Evolutionary conservation across 1,139 yeast genomes (phyloP).

Genomic region (Taphrina sp.): DNA sequence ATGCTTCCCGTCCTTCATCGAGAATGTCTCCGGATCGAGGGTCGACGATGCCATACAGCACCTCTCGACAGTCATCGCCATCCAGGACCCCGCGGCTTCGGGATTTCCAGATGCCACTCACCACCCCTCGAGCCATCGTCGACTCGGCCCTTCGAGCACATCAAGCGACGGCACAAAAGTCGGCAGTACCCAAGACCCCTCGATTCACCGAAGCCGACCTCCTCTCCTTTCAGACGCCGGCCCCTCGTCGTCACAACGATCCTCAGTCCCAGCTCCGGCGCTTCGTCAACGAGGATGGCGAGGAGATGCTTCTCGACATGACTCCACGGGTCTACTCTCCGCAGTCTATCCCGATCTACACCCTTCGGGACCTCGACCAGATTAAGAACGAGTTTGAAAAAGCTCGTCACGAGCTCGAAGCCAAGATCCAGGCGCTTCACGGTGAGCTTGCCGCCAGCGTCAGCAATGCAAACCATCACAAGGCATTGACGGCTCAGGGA

Average conservation of each 20-base stretch:
- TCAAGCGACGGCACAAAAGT: slow-evolving; percentile 1
- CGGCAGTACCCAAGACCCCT: neutral
- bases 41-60: too few species aligned
- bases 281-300: slow-evolving; percentile 20
- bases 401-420: slow-evolving; percentile 7
- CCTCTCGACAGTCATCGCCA: slow-evolving; percentile 10
- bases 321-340: slow-evolving; percentile 30
- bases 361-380: slow-evolving; percentile 26
- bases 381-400: slow-evolving; percentile 22
- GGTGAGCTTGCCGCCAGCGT: slow-evolving; percentile 22
- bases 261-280: slow-evolving; percentile 9
- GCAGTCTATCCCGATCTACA: slow-evolving; percentile 23
- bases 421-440: slow-evolving; percentile 9
- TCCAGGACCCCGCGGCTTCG: slow-evolving; percentile 25
- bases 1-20: too few species aligned
- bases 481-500: slow-evolving; percentile 25
- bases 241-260: slow-evolving; percentile 4
- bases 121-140: slow-evolving; percentile 18
- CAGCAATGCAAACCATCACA: slow-evolving; percentile 21
- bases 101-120: slow-evolving; percentile 22
- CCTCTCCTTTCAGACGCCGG: slow-evolving; percentile 28
- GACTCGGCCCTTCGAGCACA: slow-evolving; percentile 24
- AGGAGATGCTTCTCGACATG: slow-evolving; percentile 29
- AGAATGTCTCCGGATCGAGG: too few species aligned
- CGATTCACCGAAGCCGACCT: slow-evolving; percentile 15